Base-by-base conservation (phyloP, 2,329 filamentous ascomycete genomes). In the Alternaria arbusti region DNA sequence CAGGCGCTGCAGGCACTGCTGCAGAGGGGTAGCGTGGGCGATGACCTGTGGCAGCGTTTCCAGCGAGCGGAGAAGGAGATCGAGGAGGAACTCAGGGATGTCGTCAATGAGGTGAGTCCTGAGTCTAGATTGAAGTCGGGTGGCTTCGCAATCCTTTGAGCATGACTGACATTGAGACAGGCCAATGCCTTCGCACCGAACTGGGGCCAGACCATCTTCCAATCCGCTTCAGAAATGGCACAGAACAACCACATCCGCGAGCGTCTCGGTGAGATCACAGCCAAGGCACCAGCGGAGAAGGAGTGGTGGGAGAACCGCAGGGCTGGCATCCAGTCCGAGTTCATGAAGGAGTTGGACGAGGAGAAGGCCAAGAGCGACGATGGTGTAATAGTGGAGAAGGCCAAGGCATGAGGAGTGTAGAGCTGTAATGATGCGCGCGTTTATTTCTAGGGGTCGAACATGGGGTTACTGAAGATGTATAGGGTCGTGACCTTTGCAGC, bases 121-220 rank as follows among this genome's bases (percentile, higher is more conserved):
- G 23, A 28, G 17, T 46, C 32, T 13, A 17, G 46, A 32, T 23
- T 15, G 20, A 20, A 23, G 36, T 15, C 22, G 9, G 12, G 25
- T 44, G 50, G 17, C 6, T 44, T 54, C 13, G 25, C 58, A 20
- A 1, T 20, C 46, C 22, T 20, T 17, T 23, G 30, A 10, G 46
- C 22, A 26, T 46, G 12, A 40, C 57, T 69, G 59, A 65, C 61
- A 60, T 20, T 58, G 28, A 22, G 44, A 40, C 70, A 97, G 93
- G 96, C 96, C 74, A 98, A 98, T 79, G 94, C 92, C 20, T 91
- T 97, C 68, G 86, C 89, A 1, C 90, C 92, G 52, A 90, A 91
- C 80, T 99, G 96, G 96, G 96, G 96, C 65, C 90, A 96, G 78
- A 89, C 88, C 60, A 98, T 99, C 79, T 99, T 99, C 87, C 96